Evolutionary conservation across 768 basidiomycete genomes (phyloP).

Genomic region (Trametes punicea): DNA sequence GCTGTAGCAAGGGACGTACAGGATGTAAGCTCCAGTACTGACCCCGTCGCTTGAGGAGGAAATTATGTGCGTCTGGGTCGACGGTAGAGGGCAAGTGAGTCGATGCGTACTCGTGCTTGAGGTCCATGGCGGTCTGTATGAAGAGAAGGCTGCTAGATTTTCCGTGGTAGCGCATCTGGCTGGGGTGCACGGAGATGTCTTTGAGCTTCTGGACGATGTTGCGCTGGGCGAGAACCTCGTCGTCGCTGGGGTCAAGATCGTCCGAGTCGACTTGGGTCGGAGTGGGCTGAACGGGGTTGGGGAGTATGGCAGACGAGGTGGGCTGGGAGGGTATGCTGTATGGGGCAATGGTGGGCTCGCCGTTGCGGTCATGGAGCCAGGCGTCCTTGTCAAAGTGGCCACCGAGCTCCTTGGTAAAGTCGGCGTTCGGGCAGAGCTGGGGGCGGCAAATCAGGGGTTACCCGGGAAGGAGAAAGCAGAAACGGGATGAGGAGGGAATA

Average conservation of each 20-base stretch:
- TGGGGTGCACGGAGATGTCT: slow-evolving; percentile 28
- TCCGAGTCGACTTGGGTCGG: slow-evolving; percentile 23
- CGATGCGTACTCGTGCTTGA: slow-evolving; percentile 39
- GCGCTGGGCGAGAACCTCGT: slow-evolving; percentile 25
- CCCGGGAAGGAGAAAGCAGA: not conserved
- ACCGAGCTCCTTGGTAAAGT: slow-evolving; percentile 57
- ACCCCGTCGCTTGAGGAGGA: slow-evolving; percentile 34
- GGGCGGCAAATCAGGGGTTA: too few species aligned
- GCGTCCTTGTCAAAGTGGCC: slow-evolving; percentile 38
- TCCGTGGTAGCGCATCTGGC: slow-evolving; percentile 37
- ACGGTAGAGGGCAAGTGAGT: slow-evolving; percentile 11
- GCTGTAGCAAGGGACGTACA: slow-evolving; percentile 31
- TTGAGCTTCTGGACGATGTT: slow-evolving; percentile 31
- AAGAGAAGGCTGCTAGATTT: slow-evolving; percentile 42
- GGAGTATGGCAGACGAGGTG: slow-evolving; percentile 9
- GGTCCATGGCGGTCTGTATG: slow-evolving; percentile 40
- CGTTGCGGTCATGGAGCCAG: slow-evolving; percentile 28
- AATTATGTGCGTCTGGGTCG: slow-evolving; percentile 10
- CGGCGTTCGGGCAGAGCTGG: slow-evolving; percentile 64
- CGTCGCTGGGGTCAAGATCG: slow-evolving; percentile 30
- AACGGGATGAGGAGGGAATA: not conserved
- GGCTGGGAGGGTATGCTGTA: slow-evolving; percentile 22
- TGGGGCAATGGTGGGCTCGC: slow-evolving; percentile 17
- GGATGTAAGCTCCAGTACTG: slow-evolving; percentile 51
- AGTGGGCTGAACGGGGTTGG: slow-evolving; percentile 15